Evolutionary conservation across 345 rosid genomes (phyloP), one percentile per base, ranked within the genome.

Genomic region (Gossypium arboreum): DNA sequence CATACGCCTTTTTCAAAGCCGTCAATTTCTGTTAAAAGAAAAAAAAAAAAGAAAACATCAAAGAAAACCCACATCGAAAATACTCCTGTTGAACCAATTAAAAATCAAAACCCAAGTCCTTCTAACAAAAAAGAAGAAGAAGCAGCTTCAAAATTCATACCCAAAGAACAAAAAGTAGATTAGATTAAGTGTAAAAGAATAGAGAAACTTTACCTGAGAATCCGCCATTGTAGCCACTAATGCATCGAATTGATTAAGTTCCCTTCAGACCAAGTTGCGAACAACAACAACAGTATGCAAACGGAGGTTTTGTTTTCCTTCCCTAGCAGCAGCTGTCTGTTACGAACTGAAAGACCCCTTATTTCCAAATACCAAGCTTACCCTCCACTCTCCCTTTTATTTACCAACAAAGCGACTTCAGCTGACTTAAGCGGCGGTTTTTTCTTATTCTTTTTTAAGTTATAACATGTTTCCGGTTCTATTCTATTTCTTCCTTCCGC

Each of bases 1-100:
- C 98, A 72, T 92, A 94, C 25, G 95, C 98, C 91, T 86, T 92
- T 86, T 94, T 89, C 89, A 94, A 82, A 75, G 94, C 95, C 78
- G 83, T 84, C 80, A 88, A 84, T 83, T 86, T 91, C 94, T 94
- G 86, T 55, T 71, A 34, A 24, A 9, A 66, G 76, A 67, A 58
- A 79, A 68, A 25, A 20, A 13, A 39, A 63, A 24, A 0, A 57
- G 25, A 57, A 63, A 29, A 64, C 61, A 73, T 24, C n/a, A 74
- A 27, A 72, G 57, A 61, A 77, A 77, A 79, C 81, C 80, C 79
- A 75, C 25, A 47, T 71, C 44, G 9, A 47, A 7, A 75, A 76
- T 44, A 62, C 63, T 56, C 61, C 71, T 43, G 24, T 58, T 13
- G 68, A 27, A 10, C 41, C 72, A 73, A 57, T 9, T 64, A 69